Percentiles rank a stretch among this genome's conserved stretches.
These are phyloP conservation scores for Gaeumannomyces sp. DNA, from an alignment of 2,329 filamentous ascomycete species.

Conservation along the genomic window DNA sequence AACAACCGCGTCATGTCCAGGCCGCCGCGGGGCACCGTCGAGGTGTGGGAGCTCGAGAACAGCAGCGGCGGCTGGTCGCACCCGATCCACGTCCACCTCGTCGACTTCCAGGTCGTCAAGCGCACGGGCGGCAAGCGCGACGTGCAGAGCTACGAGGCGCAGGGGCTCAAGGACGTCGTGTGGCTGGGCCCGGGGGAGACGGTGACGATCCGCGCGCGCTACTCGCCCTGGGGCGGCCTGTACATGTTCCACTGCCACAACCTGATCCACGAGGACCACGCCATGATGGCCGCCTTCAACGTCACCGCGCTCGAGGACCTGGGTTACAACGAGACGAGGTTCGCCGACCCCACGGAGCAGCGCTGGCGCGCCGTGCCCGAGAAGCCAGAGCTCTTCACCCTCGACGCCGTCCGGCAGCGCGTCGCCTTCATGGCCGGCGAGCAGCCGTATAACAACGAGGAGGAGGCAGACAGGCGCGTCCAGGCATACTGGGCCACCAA, in stretches of 20 bases:
- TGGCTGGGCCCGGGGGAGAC: constrained; percentile 41
- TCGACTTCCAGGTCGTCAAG: constrained; percentile 44
- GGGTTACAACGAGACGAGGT: constrained; percentile 31
- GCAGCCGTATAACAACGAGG: constrained; percentile 28
- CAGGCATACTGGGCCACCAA: constrained; percentile 24
- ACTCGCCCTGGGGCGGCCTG: constrained; percentile 43
- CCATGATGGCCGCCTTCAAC: constrained; percentile 39
- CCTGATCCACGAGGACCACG: constrained; percentile 35
- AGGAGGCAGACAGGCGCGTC: constrained; percentile 23
- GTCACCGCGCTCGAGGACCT: constrained; percentile 29
- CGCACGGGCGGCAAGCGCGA: constrained; percentile 33
- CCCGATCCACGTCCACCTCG: constrained; percentile 46
- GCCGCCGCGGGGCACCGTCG: constrained; percentile 31
- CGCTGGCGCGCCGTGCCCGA: constrained; percentile 28
- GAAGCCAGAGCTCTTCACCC: constrained; percentile 20
- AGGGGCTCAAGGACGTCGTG: constrained; percentile 47
- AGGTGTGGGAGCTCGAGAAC: constrained; percentile 39
- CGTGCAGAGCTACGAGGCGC: constrained; percentile 41
- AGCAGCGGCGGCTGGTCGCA: constrained; percentile 36
- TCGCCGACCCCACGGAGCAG: constrained; percentile 30
- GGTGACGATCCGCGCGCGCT: constrained; percentile 37
- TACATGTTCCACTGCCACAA: constrained; percentile 42
- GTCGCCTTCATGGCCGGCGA: constrained; percentile 26
- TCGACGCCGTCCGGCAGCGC: constrained; percentile 22
- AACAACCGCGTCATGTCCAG: constrained; percentile 35